Evolutionary conservation across 257 asterid genomes (phyloP).

Genomic region (Primulina tabacum): DNA sequence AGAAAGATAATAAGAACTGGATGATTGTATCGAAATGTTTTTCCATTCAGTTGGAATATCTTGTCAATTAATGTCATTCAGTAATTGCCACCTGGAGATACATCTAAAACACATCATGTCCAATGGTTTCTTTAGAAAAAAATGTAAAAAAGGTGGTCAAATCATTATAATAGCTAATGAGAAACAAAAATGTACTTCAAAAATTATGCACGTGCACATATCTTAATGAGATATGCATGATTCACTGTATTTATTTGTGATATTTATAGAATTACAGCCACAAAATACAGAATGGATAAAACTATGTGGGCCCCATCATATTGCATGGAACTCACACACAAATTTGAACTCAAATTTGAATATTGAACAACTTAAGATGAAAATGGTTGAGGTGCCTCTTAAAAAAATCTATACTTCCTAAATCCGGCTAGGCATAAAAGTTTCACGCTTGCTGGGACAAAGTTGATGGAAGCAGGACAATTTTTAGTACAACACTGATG

Average conservation of each 20-base stretch:
- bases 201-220: not conserved
- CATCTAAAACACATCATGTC: not conserved
- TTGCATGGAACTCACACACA: not conserved
- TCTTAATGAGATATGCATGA: not conserved
- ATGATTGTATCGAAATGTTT: not conserved
- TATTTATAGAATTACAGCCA: not conserved
- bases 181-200: not conserved
- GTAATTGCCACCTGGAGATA: not conserved
- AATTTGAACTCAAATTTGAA: not conserved
- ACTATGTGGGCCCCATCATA: not conserved
- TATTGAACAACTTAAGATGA: not conserved
- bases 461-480: not conserved
- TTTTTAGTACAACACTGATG: not conserved
- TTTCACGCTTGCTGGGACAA: not conserved
- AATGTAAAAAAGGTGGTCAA: too few relatives aligned
- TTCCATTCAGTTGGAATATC: not conserved
- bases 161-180: not conserved
- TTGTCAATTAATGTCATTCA: not conserved
- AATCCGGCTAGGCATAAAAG: not conserved
- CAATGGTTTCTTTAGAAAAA: not conserved
- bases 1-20: constrained; percentile 1
- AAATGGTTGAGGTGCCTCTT: not conserved
- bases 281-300: not conserved
- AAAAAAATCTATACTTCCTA: not conserved
- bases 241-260: not conserved